Base-by-base conservation (phyloP, 768 basidiomycete species). In the Arthromyces matolae region DNA sequence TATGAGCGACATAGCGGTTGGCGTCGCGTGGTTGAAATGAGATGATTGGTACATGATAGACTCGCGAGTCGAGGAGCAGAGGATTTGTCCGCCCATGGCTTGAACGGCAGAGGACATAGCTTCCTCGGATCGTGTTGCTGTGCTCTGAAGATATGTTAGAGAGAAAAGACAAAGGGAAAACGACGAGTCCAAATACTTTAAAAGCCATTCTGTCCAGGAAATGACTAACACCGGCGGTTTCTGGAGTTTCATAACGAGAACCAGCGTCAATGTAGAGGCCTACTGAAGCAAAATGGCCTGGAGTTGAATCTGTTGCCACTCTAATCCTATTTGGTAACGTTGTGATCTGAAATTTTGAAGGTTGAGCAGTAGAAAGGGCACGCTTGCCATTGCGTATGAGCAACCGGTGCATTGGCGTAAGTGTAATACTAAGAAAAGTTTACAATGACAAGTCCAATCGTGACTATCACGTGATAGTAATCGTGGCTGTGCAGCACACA, bases 11-110 rank as follows among this genome's bases (percentile, higher is more conserved):
- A 99, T 64, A 9, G 93, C 92, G 6, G 83, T 74, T 1, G 89
- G 82, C 2, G 93, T 90, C 32, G 82, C 83, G 51, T 82, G 73
- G 55, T 92, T 83, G 61, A 93, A 94, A 64, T 95, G 88, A 31
- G 93, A 91, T 9, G 95, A 95, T 68, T 98, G 96, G 64, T 98
- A 99, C 88, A 96, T 91, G 61, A 97, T 93, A 18, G 91, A 80
- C 65, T 99, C 96, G 37, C 96, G 78, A 2, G 92, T 86, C 14
- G 92, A 89, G 14, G 92, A 85, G 61, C 89, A 93, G 66, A 87
- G 76, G 49, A 98, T 93, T 69, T 95, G 92, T 13, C 93, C 92
- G 32, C 95, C 94, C 27, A 95, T 76, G 3, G 77, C 76, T 62
- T 92, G 84, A 59, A 95, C 86, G 31, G 86, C 85, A 3, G 72